phyloP scores from a whole-genome alignment of 1,284 basidiomycete species.

The Pisolithus thermaeus region DNA sequence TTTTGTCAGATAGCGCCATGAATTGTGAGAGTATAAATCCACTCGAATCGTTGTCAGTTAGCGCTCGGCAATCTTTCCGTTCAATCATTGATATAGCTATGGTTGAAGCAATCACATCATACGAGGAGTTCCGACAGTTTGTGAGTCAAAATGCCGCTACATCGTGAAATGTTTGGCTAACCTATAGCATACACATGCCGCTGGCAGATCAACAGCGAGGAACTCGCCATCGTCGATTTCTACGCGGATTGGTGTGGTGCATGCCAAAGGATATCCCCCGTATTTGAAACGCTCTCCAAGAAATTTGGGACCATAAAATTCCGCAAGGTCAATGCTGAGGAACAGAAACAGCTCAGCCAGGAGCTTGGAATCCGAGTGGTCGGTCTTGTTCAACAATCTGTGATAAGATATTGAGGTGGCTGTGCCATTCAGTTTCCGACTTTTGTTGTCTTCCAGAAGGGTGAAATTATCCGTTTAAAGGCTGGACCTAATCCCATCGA shows the following conservation, averaged over 20 bases:
- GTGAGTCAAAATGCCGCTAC: neutral
- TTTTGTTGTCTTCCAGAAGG: conserved; percentile 64
- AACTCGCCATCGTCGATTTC: conserved; percentile 45
- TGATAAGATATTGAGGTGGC: neutral
- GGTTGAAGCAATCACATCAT: neutral
- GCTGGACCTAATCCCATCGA: conserved; percentile 49
- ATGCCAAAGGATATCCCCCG: conserved; percentile 65
- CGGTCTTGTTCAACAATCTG: conserved; percentile 7
- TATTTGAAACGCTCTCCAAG: conserved; percentile 50
- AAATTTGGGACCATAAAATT: conserved; percentile 43
- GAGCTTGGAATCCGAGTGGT: conserved; percentile 53
- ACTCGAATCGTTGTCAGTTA: neutral
- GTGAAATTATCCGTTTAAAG: conserved; percentile 30
- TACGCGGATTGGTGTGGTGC: conserved; percentile 55
- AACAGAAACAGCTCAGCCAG: conserved; percentile 30
- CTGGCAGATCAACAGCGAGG: conserved; percentile 27
- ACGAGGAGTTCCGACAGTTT: neutral
- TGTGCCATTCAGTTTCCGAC: conserved; percentile 59
- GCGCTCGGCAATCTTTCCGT: neutral
- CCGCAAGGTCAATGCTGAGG: conserved; percentile 68
- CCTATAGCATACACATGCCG: neutral
- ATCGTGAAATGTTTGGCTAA: neutral
- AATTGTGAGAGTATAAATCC: too few species aligned
- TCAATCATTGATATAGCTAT: neutral
- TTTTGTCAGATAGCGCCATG: neutral